Base-by-base conservation (phyloP, 176 grass and related monocot genomes). In the Puccinellia tenuiflora region DNA sequence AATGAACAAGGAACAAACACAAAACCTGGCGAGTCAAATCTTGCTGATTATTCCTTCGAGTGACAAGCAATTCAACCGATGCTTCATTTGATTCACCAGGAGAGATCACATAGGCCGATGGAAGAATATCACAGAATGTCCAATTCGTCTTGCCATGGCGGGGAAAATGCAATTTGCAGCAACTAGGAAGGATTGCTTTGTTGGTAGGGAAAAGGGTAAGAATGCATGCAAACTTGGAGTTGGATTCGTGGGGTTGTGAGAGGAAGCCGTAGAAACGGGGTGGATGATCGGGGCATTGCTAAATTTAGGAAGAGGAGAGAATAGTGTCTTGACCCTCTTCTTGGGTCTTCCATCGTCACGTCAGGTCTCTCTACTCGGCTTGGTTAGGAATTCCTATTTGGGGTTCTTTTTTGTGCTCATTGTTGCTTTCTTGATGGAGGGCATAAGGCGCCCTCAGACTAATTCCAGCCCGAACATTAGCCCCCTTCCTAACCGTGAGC, bases 161-260 rank as follows among this genome's bases (percentile, higher is more conserved):
- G 16, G 34, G 54, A 26, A 20, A 50, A 33, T 85, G 82, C 62
- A 50, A n/a, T 68, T 69, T 24, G 83, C 72, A 52, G 72, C 52
- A 81, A 89, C 80, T 61, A 7, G 71, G 52, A 39, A 77, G 33
- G 63, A 63, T 77, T 60, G 78, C 77, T 71, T 77, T 77, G 78
- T 59, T 73, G 26, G 63, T 61, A 61, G 61, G 78, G 15, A 40
- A 75, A 24, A 78, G 38, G 76, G 45, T 75, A 69, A 67, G 75
- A 89, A 34, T 81, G 71, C 77, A 70, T 63, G 72, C 52, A 85
- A 52, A 85, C 71, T 54, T 89, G 40, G 83, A 47, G 62, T 69
- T 70, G 33, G 24, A 70, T 89, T 89, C 53, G 83, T 89, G 78
- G 83, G 88, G 78, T 29, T 77, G 88, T 21, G 83, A 85, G 88